Base-by-base conservation (phyloP, 306 rosid genomes). In the Prosopis cineraria region DNA sequence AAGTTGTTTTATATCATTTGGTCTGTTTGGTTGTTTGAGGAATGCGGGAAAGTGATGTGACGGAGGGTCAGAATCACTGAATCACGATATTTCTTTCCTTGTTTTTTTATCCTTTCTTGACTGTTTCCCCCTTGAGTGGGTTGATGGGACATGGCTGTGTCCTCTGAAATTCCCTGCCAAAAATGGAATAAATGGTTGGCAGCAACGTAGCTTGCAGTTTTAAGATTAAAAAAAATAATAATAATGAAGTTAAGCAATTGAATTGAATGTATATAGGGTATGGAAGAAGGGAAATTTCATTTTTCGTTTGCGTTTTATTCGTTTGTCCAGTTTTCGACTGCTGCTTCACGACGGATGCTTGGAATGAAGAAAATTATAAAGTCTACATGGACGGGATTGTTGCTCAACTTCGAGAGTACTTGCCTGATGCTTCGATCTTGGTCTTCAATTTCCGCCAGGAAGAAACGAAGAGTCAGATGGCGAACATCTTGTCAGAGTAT, bases 381-480 rank as follows among this genome's bases (percentile, higher is more conserved):
- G 84, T 66, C 47, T 90, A 94, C 79, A 70, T 88, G 60, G 88
- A 81, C 47, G 90, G 88, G 39, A 82, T 90, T 85, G 87, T 89
- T 7, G 78, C 84, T 72, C 93, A 85, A 48, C 90, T 94, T 37
- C 85, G 81, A 72, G 97, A 90, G 72, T 84, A 87, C 72, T 69
- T 86, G 47, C 84, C 88, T 2, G 98, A 94, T 79, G 91, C 93
- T 41, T 90, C 92, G 10, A 75, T 92, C 79, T 48, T 90, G 82
- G 94, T 88, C 37, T 94, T 92, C 89, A 92, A 94, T 88, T 94
- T 94, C 67, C 89, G 94, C 0, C 94, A 85, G 75, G 93, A 88
- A 53, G 56, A 80, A 48, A 68, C 79, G 0, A 74, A 80, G 76
- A 92, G 93, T 79, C 83, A 76, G 77, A 79, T 90, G 90, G 85